Percentiles rank a stretch among this genome's conserved stretches.
These are phyloP conservation scores for Leishmania arabica DNA, from an alignment of 208 protist genomes.

Conservation along the genomic window DNA sequence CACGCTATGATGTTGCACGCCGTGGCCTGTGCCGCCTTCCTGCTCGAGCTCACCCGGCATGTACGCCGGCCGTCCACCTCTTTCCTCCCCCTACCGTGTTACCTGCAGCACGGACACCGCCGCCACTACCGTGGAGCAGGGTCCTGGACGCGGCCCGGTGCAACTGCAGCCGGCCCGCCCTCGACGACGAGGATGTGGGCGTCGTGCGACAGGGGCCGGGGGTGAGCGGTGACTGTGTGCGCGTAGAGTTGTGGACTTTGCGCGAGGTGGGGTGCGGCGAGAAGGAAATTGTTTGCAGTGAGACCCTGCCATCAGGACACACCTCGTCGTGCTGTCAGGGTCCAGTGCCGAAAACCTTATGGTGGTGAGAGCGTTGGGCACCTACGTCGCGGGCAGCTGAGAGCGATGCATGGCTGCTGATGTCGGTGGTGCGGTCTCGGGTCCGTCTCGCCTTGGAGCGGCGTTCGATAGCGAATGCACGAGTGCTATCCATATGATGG, in stretches of 20 bases:
- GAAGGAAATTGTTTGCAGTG: too few relatives aligned
- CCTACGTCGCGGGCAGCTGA: not conserved
- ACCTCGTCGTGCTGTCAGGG: too few relatives aligned
- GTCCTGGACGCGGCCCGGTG: too few relatives aligned
- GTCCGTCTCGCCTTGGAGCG: not conserved
- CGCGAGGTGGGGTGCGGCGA: too few relatives aligned
- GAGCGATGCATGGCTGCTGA: not conserved
- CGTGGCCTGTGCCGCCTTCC: not conserved
- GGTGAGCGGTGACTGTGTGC: too few relatives aligned
- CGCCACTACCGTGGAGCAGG: not conserved
- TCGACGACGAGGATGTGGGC: not conserved
- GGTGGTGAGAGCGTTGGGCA: not conserved
- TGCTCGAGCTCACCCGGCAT: not conserved
- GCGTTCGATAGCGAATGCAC: not conserved
- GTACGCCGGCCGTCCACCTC: not conserved
- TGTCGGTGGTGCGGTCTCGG: too few relatives aligned
- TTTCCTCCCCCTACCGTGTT: conserved; percentile 7
- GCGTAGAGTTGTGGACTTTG: too few relatives aligned
- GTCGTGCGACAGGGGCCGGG: not conserved
- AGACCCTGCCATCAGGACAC: too few relatives aligned
- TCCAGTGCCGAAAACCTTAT: not conserved
- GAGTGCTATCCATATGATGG: not conserved
- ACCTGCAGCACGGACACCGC: not conserved
- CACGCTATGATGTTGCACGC: not conserved
- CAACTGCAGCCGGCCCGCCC: too few relatives aligned